A percentile compares a stretch with the other conserved stretches of the same genome.
Conservation (phyloP, 2,329 filamentous ascomycete genomes). For the Aspergillus pseudoviridinutans region DNA sequence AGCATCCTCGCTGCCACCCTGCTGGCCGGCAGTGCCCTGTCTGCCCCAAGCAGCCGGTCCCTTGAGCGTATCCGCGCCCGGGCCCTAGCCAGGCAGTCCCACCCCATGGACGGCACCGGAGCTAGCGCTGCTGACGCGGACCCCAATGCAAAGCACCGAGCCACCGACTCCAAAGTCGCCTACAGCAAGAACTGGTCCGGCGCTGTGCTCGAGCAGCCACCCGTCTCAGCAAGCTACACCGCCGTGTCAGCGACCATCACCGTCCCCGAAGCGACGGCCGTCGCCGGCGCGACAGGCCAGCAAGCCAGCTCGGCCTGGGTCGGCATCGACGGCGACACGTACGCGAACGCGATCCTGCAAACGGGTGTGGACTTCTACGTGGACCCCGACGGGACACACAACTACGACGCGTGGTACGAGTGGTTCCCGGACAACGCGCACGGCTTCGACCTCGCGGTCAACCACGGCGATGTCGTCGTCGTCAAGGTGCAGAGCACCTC, state of each 20-base stretch:
- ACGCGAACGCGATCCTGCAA: conserved; percentile 52
- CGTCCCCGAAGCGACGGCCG: conserved; percentile 48
- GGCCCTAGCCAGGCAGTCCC: conserved; percentile 21
- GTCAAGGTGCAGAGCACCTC: conserved; percentile 36
- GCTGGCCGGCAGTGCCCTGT: conserved; percentile 22
- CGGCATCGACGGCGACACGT: conserved; percentile 60
- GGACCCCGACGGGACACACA: conserved; percentile 29
- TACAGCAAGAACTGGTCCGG: conserved; percentile 60
- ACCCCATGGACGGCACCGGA: conserved; percentile 16
- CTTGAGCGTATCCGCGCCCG: conserved; percentile 28
- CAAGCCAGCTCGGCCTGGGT: conserved; percentile 56
- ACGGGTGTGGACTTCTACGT: conserved; percentile 56
- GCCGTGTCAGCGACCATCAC: conserved; percentile 44
- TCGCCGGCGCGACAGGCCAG: conserved; percentile 32
- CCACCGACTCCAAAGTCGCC: conserved; percentile 36
- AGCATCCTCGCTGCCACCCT: conserved; percentile 19
- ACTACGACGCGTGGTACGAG: conserved; percentile 58
- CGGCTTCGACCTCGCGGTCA: conserved; percentile 48
- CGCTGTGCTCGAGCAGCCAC: conserved; percentile 48
- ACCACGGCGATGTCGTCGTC: conserved; percentile 45
- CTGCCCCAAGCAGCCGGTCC: conserved; percentile 26
- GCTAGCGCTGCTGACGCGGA: conserved; percentile 4
- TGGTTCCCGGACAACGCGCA: conserved; percentile 58
- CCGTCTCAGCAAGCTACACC: conserved; percentile 46
- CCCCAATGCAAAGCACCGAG: neutral